Percentiles rank a stretch among this genome's conserved stretches.
Conservation (phyloP, 805 yeast species). For the Starmerella sp. region DNA sequence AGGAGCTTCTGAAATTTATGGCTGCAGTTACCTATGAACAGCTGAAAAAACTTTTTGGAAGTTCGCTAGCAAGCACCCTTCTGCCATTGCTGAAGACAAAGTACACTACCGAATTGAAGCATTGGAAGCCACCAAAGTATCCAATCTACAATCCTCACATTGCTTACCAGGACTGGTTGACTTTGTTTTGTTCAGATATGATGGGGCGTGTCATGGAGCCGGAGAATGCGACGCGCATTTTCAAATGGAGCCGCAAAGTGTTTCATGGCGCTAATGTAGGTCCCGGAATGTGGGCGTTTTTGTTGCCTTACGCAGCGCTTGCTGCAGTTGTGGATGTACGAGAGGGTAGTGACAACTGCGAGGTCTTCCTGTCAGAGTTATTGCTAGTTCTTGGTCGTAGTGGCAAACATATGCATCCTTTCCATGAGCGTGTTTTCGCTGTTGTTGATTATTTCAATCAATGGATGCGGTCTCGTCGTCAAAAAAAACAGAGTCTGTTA, state of each 20-base stretch:
- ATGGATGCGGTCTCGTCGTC: constrained; percentile 39
- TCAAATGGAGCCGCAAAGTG: constrained; percentile 18
- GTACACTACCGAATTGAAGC: constrained; percentile 45
- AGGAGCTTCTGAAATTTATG: constrained; percentile 58
- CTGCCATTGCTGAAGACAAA: constrained; percentile 39
- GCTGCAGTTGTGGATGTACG: constrained; percentile 45
- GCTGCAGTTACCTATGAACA: constrained; percentile 6
- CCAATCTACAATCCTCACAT: constrained; percentile 47
- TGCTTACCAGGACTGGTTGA: constrained; percentile 55
- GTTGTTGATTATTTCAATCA: constrained; percentile 74
- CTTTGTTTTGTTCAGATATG: constrained; percentile 54
- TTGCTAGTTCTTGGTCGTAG: constrained; percentile 35
- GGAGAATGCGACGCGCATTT: constrained; percentile 14
- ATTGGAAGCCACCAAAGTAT: constrained; percentile 38
- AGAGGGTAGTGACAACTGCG: constrained; percentile 26
- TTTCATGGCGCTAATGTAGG: constrained; percentile 17
- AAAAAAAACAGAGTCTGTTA: constrained; percentile 11
- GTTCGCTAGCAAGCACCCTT: constrained; percentile 10
- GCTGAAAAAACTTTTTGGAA: constrained; percentile 7
- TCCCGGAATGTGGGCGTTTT: constrained; percentile 50
- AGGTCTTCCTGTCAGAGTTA: constrained; percentile 49
- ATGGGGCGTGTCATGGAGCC: constrained; percentile 48
- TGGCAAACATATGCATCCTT: constrained; percentile 42
- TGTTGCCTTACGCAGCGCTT: constrained; percentile 67
- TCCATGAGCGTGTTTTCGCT: constrained; percentile 64